Evolutionary conservation across 2,329 filamentous ascomycete species (phyloP).

Genomic region (Paraphaeosphaeria minitans): DNA sequence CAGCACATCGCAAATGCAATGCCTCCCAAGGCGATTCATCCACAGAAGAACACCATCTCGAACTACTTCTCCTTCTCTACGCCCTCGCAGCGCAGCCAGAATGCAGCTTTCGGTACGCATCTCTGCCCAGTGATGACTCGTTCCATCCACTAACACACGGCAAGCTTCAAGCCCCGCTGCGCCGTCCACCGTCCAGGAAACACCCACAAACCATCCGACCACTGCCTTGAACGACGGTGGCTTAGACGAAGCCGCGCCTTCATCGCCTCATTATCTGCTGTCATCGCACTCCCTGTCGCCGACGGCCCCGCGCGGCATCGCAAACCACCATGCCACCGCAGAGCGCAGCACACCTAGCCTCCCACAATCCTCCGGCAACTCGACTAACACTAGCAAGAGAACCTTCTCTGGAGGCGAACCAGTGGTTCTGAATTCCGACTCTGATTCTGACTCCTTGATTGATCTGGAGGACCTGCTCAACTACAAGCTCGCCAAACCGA

Average conservation of each 20-base stretch:
- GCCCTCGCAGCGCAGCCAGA: slow-evolving; percentile 20
- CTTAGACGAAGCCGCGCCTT: not conserved
- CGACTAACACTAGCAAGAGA: slow-evolving; percentile 50
- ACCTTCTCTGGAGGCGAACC: slow-evolving; percentile 59
- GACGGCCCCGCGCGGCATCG: slow-evolving; percentile 8
- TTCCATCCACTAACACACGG: not conserved
- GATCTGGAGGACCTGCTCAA: slow-evolving; percentile 55
- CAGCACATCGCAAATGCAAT: slow-evolving; percentile 7
- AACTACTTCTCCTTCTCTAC: slow-evolving; percentile 58
- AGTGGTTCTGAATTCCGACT: slow-evolving; percentile 69
- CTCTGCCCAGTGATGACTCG: not conserved
- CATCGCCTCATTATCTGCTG: not conserved
- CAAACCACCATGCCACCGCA: slow-evolving; percentile 6
- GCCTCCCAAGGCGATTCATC: slow-evolving; percentile 19
- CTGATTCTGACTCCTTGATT: slow-evolving; percentile 60
- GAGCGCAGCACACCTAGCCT: slow-evolving; percentile 17
- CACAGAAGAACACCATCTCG: slow-evolving; percentile 45
- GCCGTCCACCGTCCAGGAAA: slow-evolving; percentile 1
- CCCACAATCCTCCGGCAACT: slow-evolving; percentile 36
- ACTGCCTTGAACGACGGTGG: not conserved
- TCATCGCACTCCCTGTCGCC: slow-evolving; percentile 2
- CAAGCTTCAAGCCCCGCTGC: slow-evolving; percentile 2
- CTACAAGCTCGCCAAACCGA: slow-evolving; percentile 17
- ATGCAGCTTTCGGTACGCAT: slow-evolving; percentile 25
- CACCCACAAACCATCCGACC: not conserved